Percentiles rank a stretch among this genome's conserved stretches.
phyloP scores from a whole-genome alignment of 2,329 filamentous ascomycete genomes.

The Microsporum audouinii region DNA sequence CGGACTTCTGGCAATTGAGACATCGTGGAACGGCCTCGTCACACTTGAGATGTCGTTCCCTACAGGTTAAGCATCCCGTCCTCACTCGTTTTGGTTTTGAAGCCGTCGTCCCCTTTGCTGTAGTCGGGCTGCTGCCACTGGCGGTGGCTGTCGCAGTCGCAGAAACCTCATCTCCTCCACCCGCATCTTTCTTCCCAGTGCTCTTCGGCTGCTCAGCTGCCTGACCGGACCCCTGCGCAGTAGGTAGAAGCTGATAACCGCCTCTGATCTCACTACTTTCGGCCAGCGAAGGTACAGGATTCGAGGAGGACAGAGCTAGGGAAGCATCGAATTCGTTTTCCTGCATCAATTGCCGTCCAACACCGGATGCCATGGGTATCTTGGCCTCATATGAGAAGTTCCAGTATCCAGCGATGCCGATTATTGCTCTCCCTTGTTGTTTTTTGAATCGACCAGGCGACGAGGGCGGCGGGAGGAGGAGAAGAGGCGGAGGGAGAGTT shows the following conservation, averaged over 20 bases:
- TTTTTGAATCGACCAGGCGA: neutral
- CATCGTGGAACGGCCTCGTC: constrained; percentile 59
- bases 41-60: constrained; percentile 82
- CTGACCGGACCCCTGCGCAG: neutral
- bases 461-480: neutral
- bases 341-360: constrained; percentile 15
- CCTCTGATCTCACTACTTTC: constrained; percentile 10
- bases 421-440: neutral
- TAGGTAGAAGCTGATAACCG: constrained; percentile 9
- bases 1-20: constrained; percentile 81
- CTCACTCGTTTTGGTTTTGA: constrained; percentile 71
- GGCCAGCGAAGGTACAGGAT: constrained; percentile 8
- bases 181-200: constrained; percentile 1
- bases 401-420: neutral
- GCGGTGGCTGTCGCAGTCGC: neutral
- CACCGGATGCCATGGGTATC: constrained; percentile 17
- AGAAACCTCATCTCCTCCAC: neutral
- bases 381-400: neutral
- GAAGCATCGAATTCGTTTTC: constrained; percentile 17
- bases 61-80: constrained; percentile 82
- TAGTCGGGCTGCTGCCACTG: constrained; percentile 12
- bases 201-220: constrained; percentile 7
- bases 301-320: constrained; percentile 12
- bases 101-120: constrained; percentile 14
- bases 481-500: neutral